Base-by-base conservation (phyloP, 176 grass and related monocot genomes). In the Themeda triandra region DNA sequence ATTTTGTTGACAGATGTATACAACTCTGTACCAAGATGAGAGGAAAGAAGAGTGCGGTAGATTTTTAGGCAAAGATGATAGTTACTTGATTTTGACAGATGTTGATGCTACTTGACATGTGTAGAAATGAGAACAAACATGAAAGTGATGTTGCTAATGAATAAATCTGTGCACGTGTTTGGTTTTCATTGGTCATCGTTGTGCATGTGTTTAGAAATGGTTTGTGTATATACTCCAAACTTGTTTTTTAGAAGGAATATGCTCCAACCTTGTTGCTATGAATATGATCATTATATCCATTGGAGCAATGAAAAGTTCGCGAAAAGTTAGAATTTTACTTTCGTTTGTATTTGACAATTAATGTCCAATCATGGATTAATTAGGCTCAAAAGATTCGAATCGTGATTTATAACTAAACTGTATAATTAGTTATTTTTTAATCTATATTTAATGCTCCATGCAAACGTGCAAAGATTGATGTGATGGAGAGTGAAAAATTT, bases 1-100 rank as follows among this genome's bases (percentile, higher is more conserved):
- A 21, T 58, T 77, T 71, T 72, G 73, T 77, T 82, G 65, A 72
- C 76, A 66, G 25, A 86, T 85, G 31, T 63, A 85, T 42, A 71
- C 74, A 54, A 1, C 17, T 59, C n/a, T 83, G 66, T 72, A 73
- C 66, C 64, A 83, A 27, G 66, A 56, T 15, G 75, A 84, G 73
- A 44, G 13, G 18, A 65, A 56, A 28, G 30, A 66, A 64, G 64
- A 45, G 45, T 82, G 21, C 53, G 78, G 35, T 82, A 86, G 44
- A 68, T 68, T 13, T 39, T 32, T 83, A 75, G 79, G 41, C 44
- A 73, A 79, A 62, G n/a, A 27, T 62, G 9, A 60, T 5, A 60
- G n/a, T 60, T 25, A 59, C 9, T 59, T 24, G 54, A 59, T 24
- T 23, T 60, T 60, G 56, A 83, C 48, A 23, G n/a, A 78, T 58